phyloP scores from a whole-genome alignment of 805 yeast species.

The Dipodascopsis uninucleata region DNA sequence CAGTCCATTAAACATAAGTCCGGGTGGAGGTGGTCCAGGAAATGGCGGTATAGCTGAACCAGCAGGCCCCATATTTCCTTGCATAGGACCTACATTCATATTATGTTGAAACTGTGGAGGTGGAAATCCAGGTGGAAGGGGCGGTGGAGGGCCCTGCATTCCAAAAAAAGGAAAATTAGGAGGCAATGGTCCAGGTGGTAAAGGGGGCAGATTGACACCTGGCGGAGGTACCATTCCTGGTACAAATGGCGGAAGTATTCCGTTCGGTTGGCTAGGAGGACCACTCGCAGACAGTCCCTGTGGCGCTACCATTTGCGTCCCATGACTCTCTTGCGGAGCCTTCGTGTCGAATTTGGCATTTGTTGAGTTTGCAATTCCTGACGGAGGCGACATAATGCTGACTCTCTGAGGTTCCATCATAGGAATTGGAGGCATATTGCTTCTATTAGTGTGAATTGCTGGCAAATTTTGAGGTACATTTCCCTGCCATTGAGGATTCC shows the following conservation, averaged over 20 bases:
- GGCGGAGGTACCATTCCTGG: conserved; percentile 4
- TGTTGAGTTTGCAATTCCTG: background rate
- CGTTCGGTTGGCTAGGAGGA: background rate
- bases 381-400: background rate
- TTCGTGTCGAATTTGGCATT: background rate
- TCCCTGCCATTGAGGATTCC: too few relatives aligned
- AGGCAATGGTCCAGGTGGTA: conserved; percentile 11
- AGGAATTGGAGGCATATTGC: background rate
- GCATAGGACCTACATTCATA: too few relatives aligned
- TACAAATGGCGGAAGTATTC: background rate
- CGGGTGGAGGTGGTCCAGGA: too few relatives aligned
- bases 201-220: conserved; percentile 6
- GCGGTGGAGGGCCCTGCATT: conserved; percentile 19
- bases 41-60: too few relatives aligned
- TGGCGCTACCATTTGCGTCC: background rate
- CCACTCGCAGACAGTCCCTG: background rate
- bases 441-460: background rate
- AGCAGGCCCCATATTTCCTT: too few relatives aligned
- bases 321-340: conserved; percentile 2
- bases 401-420: background rate
- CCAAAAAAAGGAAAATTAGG: conserved; percentile 12
- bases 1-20: too few relatives aligned
- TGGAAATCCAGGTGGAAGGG: conserved; percentile 13
- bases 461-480: too few relatives aligned
- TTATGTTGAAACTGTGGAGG: conserved; percentile 5